Evolutionary conservation across 257 asterid species (phyloP), one percentile per base, ranked within the genome.

Genomic region (Solanum etuberosum): DNA sequence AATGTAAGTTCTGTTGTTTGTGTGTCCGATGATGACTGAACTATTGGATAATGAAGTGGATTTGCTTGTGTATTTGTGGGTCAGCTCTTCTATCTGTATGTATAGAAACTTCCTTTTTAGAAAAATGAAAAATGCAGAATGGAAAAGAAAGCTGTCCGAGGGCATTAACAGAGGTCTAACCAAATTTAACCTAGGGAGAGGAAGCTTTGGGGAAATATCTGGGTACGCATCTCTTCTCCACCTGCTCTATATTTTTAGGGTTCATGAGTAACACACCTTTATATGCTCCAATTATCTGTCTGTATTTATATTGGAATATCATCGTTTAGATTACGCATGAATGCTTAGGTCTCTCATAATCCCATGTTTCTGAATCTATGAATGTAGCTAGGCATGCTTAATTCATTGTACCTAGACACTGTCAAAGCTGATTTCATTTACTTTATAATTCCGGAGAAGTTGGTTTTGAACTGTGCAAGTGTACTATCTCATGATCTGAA

Each of bases 11-110:
- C 86, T 82, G 95, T 93, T 15, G 96, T 95, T 88, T 92, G 93
- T 90, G 90, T 93, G 84, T 95, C 98, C 12, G 98, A 95, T 74
- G 98, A 93, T 6, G 94, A 94, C 34, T 93, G 89, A 89, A 65
- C 18, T 77, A 71, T 46, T 43, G 67, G 29, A 31, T 31, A 48
- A 48, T 31, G 42, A 81, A 48, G 70, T 46, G 85, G 85, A 81
- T 81, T 81, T 81, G 13, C 38, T 20, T 81, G 43, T 31, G 20
- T 48, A 35, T 72, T 34, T 42, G 74, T 81, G 85, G 85, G 85
- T 48, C 70, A 81, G 68, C 70, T 81, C 43, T 81, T 81, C 29
- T 48, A 20, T 81, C 42, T 31, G 68, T 81, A 29, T 48, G 43
- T 81, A 61, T 81, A 48, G 25, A 29, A 29, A 81, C 85, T 81